Conservation (phyloP, 805 yeast genomes). For the Metschnikowia picachoensis region DNA sequence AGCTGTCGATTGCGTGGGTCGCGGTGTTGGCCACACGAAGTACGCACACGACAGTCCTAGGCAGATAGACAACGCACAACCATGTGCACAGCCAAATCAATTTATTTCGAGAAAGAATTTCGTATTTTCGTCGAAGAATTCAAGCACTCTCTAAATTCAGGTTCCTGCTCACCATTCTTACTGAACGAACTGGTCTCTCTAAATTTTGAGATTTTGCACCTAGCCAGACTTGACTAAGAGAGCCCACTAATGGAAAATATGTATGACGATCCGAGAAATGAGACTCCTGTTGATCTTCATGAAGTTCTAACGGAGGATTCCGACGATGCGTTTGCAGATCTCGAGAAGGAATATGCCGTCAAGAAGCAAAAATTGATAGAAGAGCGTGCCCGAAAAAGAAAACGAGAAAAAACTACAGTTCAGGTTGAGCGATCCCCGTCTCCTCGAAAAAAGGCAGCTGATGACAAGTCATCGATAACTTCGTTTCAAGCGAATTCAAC, state of each 20-base stretch:
- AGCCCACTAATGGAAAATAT: not conserved
- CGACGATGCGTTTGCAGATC: conserved; percentile 34
- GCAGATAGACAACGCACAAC: too few relatives aligned
- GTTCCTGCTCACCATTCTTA: too few relatives aligned
- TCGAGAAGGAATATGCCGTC: conserved; percentile 35
- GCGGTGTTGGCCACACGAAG: not conserved
- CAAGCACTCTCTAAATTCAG: too few relatives aligned
- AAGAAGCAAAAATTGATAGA: conserved; percentile 19
- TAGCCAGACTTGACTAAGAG: too few relatives aligned
- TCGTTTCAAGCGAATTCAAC: too few relatives aligned
- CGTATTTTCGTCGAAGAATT: too few relatives aligned
- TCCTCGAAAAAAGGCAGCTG: not conserved
- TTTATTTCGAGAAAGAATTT: too few relatives aligned
- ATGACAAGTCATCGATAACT: too few relatives aligned
- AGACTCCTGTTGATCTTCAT: conserved; percentile 17
- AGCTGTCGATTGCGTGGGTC: not conserved
- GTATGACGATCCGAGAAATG: conserved; percentile 33
- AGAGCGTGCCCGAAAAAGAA: conserved; percentile 16
- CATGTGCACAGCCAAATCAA: too few relatives aligned
- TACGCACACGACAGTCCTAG: not conserved
- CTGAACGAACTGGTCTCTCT: too few relatives aligned
- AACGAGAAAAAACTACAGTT: not conserved
- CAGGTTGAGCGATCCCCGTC: conserved; percentile 17
- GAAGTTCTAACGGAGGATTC: conserved; percentile 37
- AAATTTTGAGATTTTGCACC: too few relatives aligned